A percentile compares a stretch with the other conserved stretches of the same genome.
phyloP scores from a whole-genome alignment of 352 stramenopile species.

The Phytophthora niederhauseri region DNA sequence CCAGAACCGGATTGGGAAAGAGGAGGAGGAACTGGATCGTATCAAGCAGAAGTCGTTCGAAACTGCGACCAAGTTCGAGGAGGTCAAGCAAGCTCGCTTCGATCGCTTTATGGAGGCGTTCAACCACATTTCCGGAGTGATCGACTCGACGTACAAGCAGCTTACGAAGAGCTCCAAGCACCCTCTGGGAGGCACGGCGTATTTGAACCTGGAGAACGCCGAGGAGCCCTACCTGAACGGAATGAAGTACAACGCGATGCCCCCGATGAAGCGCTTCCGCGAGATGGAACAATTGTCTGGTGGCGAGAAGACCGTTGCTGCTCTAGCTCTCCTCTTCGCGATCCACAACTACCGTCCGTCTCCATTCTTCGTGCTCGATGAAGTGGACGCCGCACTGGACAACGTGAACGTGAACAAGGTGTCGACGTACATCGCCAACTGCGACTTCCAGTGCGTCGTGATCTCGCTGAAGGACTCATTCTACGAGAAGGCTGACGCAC shows the following conservation, averaged over 20 bases:
- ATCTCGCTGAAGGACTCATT: slow-evolving; percentile 99
- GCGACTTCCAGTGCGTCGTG: slow-evolving; percentile 97
- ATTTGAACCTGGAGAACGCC: slow-evolving; percentile 85
- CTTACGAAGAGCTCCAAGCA: slow-evolving; percentile 99
- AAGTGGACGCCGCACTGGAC: slow-evolving; percentile 99
- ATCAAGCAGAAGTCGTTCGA: slow-evolving; percentile 73
- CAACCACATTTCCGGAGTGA: slow-evolving; percentile 91
- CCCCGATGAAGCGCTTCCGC: slow-evolving; percentile 98
- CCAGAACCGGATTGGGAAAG: slow-evolving; percentile 72
- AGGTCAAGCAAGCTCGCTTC: slow-evolving; percentile 71
- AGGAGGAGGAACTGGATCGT: slow-evolving; percentile 81
- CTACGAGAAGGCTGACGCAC: slow-evolving; percentile 94
- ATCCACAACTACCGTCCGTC: slow-evolving; percentile 97
- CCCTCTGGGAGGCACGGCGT: slow-evolving; percentile 89
- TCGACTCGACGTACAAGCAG: slow-evolving; percentile 97
- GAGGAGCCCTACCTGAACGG: slow-evolving; percentile 98
- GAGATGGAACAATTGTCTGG: slow-evolving; percentile 99
- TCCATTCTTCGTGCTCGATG: slow-evolving; percentile 99
- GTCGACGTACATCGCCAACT: slow-evolving; percentile 96
- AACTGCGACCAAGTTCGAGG: slow-evolving; percentile 72
- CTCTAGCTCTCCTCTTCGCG: slow-evolving; percentile 98
- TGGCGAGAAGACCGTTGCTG: slow-evolving; percentile 99
- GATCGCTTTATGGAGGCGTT: slow-evolving; percentile 95
- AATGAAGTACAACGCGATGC: slow-evolving; percentile 99
- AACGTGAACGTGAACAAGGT: slow-evolving; percentile 99